Conservation (phyloP, 805 yeast genomes). For the Zygosaccharomyces rouxii region DNA sequence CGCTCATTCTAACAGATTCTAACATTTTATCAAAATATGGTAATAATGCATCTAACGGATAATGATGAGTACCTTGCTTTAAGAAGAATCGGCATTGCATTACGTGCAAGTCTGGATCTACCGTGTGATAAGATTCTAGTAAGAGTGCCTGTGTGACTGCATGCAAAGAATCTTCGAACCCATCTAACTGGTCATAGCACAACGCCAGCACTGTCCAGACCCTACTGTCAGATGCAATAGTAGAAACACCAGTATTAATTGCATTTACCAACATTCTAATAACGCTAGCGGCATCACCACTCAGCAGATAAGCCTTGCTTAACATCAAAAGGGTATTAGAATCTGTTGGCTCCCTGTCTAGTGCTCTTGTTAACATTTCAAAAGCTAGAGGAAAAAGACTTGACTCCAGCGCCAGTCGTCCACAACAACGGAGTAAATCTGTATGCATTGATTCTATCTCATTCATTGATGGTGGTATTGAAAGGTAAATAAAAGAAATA, state of each 20-base stretch:
- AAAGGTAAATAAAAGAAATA: neutral
- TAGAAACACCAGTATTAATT: slow-evolving; percentile 13
- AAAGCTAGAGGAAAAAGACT: slow-evolving; percentile 17
- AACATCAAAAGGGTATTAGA: slow-evolving; percentile 16
- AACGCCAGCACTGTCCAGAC: slow-evolving; percentile 26
- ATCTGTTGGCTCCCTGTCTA: slow-evolving; percentile 17
- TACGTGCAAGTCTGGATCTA: slow-evolving; percentile 10
- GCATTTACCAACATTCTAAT: slow-evolving; percentile 18
- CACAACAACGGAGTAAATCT: slow-evolving; percentile 20
- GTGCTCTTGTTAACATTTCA: slow-evolving; percentile 15
- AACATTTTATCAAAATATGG: slow-evolving; percentile 18
- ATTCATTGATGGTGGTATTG: slow-evolving; percentile 5
- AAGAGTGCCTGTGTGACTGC: slow-evolving; percentile 14
- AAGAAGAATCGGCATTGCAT: slow-evolving; percentile 21
- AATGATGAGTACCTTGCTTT: slow-evolving; percentile 10
- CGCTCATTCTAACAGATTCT: slow-evolving; percentile 10
- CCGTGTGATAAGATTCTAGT: neutral
- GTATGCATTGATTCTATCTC: slow-evolving; percentile 10
- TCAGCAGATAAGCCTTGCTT: slow-evolving; percentile 17
- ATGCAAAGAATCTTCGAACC: slow-evolving; percentile 24
- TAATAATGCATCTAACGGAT: slow-evolving; percentile 9
- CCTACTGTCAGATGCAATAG: slow-evolving; percentile 12
- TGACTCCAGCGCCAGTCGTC: slow-evolving; percentile 25
- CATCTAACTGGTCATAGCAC: slow-evolving; percentile 21
- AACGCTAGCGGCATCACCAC: slow-evolving; percentile 14